These are phyloP conservation scores for Schwanniomyces vanrijiae DNA, from an alignment of 805 yeast species.

Conservation along the genomic window DNA sequence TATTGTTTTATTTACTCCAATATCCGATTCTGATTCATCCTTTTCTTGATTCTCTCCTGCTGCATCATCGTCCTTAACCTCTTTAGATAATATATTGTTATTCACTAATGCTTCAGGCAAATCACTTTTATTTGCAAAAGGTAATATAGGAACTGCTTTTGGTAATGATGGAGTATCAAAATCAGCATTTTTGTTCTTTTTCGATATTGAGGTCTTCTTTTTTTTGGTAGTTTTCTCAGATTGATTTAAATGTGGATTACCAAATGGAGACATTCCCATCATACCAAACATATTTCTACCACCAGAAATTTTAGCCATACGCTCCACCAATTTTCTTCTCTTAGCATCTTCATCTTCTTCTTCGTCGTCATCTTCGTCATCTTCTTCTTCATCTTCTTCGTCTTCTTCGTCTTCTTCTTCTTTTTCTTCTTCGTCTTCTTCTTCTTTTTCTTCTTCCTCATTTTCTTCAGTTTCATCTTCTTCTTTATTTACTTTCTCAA, in stretches of 20 bases:
- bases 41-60: constrained; percentile 6
- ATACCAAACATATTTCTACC: constrained; percentile 78
- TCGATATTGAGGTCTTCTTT: constrained; percentile 1
- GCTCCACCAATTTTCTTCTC: constrained; percentile 75
- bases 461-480: constrained; percentile 11
- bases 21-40: background rate
- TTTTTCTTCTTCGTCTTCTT: constrained; percentile 10
- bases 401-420: constrained; percentile 8
- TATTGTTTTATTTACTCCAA: background rate
- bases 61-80: constrained; percentile 11
- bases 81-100: background rate
- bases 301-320: constrained; percentile 96
- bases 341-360: constrained; percentile 77
- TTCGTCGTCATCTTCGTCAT: constrained; percentile 53
- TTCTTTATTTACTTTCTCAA: constrained; percentile 12
- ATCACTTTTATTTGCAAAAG: constrained; percentile 44
- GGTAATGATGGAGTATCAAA: constrained; percentile 17
- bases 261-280: constrained; percentile 54
- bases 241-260: constrained; percentile 7
- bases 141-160: constrained; percentile 53
- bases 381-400: constrained; percentile 39
- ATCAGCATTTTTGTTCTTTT: background rate
- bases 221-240: constrained; percentile 9
- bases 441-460: constrained; percentile 10
- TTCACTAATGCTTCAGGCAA: constrained; percentile 11